These are phyloP conservation scores for Schizophyllum amplum DNA, from an alignment of 1,284 basidiomycete species.

Conservation along the genomic window DNA sequence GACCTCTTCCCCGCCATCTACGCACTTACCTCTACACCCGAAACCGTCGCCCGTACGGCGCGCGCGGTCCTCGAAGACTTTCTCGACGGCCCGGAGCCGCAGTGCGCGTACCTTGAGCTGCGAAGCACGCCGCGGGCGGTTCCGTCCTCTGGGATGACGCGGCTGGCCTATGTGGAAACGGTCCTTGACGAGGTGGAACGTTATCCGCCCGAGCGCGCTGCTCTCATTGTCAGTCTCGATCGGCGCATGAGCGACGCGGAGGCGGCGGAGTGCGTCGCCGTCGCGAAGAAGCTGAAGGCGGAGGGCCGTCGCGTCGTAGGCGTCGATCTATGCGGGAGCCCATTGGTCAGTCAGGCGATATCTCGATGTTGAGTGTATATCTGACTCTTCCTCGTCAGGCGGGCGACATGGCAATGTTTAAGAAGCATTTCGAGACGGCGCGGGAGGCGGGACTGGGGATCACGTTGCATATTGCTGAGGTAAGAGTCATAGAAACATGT, in stretches of 20 bases:
- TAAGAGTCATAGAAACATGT: too few relatives aligned
- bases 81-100: conserved; percentile 38
- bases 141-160: conserved; percentile 35
- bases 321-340: conserved; percentile 76
- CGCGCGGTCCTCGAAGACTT: conserved; percentile 58
- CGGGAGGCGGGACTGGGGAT: conserved; percentile 53
- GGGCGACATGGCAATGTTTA: conserved; percentile 49
- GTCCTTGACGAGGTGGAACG: conserved; percentile 61
- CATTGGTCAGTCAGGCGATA: conserved; percentile 27
- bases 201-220: conserved; percentile 41
- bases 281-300: conserved; percentile 46
- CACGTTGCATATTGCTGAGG: conserved; percentile 80
- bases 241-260: conserved; percentile 48
- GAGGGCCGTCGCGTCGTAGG: conserved; percentile 64
- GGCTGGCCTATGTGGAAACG: conserved; percentile 49
- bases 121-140: conserved; percentile 62
- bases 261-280: conserved; percentile 45
- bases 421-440: conserved; percentile 43
- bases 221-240: conserved; percentile 66
- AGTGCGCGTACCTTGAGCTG: conserved; percentile 68
- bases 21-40: conserved; percentile 55
- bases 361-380: background rate
- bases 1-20: conserved; percentile 70
- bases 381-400: conserved; percentile 24
- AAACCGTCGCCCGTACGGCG: conserved; percentile 44